Base-by-base conservation (phyloP, 306 rosid genomes). In the Vigna unguiculata region DNA sequence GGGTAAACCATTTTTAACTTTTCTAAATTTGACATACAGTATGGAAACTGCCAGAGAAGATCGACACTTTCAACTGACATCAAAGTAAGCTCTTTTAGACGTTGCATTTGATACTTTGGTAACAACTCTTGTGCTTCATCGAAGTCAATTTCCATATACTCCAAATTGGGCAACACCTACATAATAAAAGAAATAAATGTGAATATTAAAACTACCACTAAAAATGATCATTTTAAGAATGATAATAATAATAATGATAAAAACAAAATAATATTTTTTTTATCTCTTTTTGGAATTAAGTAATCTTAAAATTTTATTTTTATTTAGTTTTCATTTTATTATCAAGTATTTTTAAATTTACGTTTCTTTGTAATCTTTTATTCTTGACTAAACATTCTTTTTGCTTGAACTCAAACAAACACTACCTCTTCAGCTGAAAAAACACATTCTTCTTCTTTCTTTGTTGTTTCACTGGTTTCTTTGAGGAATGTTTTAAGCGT, bases 11-110 rank as follows among this genome's bases (percentile, higher is more conserved):
- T 24, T 7, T 3, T 1, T 17, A 71, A 34, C 17, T 15, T 34
- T 34, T 71, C 49, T 32, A 71, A 36, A 71, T 71, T 71, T 49
- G 82, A 74, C 41, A 82, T 77, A 25, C 74, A 40, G 25, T 63
- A 38, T 9, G 72, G 73, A 28, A 79, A 38, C 45, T 19, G 16
- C 2, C 9, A 22, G 70, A 47, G 61, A 22, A 36, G 8, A 2
- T 46, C 17, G 3, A 1, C 1, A 2, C 10, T 36, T 1, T 5
- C 0, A 1, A 40, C n/a, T 36, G 46, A 16, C 0, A 0, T 0
- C 46, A 38, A 71, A 9, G 1, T 0, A 79, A 79, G 63, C 14
- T 38, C n/a, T 49, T 62, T 71, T 25, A 78, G 3, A n/a, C 48
- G 3, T 22, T 48, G 70, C 77, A 70, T 47, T 12, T 0, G 15